Conservation (phyloP, 2,329 filamentous ascomycete genomes). For the Neoscytalidium dimidiatum region DNA sequence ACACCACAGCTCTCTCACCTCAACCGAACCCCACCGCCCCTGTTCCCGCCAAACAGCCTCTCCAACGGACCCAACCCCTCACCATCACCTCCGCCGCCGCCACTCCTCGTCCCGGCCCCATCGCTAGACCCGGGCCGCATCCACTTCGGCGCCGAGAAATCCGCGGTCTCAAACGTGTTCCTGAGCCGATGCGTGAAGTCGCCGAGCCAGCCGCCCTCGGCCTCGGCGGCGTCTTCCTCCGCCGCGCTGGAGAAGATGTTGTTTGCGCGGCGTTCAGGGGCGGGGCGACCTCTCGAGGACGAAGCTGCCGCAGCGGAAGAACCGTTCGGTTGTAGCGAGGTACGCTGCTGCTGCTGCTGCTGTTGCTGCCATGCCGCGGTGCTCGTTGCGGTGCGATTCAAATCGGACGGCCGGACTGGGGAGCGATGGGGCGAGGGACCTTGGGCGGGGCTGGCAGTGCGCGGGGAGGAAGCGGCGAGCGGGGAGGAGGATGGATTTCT, state of each 20-base stretch:
- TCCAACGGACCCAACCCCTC: slow-evolving; percentile 26
- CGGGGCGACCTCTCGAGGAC: slow-evolving; percentile 11
- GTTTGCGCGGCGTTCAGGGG: not conserved
- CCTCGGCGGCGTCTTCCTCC: slow-evolving; percentile 59
- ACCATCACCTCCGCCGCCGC: slow-evolving; percentile 18
- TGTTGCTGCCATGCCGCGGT: slow-evolving; percentile 7
- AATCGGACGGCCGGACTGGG: not conserved
- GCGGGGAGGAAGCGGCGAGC: slow-evolving; percentile 1
- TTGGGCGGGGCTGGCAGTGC: not conserved
- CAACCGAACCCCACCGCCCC: slow-evolving; percentile 37
- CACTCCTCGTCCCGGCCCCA: slow-evolving; percentile 17
- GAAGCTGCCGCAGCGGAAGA: not conserved
- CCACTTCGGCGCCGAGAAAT: slow-evolving; percentile 72
- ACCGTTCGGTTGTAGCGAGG: slow-evolving; percentile 28
- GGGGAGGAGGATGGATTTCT: slow-evolving; percentile 4
- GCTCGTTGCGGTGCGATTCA: not conserved
- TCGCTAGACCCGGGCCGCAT: slow-evolving; percentile 48
- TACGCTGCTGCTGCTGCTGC: not conserved
- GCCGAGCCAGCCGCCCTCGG: slow-evolving; percentile 81
- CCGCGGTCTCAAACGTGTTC: slow-evolving; percentile 84
- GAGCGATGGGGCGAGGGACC: slow-evolving; percentile 24
- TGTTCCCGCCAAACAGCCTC: slow-evolving; percentile 36
- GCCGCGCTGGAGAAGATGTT: slow-evolving; percentile 29
- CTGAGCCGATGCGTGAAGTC: slow-evolving; percentile 81
- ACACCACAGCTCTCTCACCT: slow-evolving; percentile 19